phyloP scores from a whole-genome alignment of 2,329 filamentous ascomycete genomes.

The Aspergillus sp. region DNA sequence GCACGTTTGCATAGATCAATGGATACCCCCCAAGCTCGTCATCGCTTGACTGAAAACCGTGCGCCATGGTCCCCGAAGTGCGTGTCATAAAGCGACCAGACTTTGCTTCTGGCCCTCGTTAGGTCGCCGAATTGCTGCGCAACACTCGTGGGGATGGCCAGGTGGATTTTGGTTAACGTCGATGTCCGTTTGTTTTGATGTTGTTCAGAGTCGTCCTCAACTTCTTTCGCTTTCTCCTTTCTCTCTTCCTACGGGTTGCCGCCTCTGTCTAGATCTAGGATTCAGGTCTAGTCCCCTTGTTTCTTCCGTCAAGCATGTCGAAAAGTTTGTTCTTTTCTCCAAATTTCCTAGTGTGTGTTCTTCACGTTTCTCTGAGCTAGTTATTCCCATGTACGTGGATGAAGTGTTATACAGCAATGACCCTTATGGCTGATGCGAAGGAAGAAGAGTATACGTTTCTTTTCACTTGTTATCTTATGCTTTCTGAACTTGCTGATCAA shows the following conservation, averaged over 20 bases:
- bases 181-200: slow-evolving; percentile 29
- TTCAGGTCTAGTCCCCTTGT: slow-evolving; percentile 33
- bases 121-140: neutral
- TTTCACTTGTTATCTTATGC: slow-evolving; percentile 1
- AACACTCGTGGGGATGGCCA: slow-evolving; percentile 7
- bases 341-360: slow-evolving; percentile 20
- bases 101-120: neutral
- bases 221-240: slow-evolving; percentile 14
- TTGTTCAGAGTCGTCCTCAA: slow-evolving; percentile 17
- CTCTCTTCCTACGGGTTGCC: slow-evolving; percentile 22
- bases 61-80: slow-evolving; percentile 9
- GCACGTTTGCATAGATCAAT: slow-evolving; percentile 44
- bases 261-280: slow-evolving; percentile 33
- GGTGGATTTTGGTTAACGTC: slow-evolving; percentile 29
- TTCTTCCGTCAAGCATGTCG: slow-evolving; percentile 38
- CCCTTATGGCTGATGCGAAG: slow-evolving; percentile 39
- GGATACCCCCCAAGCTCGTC: slow-evolving; percentile 34
- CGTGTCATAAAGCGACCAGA: neutral
- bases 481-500: slow-evolving; percentile 10
- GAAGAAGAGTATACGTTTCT: slow-evolving; percentile 23
- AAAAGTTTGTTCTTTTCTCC: slow-evolving; percentile 37
- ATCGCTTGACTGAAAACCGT: slow-evolving; percentile 20
- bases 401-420: slow-evolving; percentile 37
- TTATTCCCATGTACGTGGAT: slow-evolving; percentile 38
- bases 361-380: slow-evolving; percentile 28